phyloP scores from a whole-genome alignment of 306 rosid species.

The Senna tora region DNA sequence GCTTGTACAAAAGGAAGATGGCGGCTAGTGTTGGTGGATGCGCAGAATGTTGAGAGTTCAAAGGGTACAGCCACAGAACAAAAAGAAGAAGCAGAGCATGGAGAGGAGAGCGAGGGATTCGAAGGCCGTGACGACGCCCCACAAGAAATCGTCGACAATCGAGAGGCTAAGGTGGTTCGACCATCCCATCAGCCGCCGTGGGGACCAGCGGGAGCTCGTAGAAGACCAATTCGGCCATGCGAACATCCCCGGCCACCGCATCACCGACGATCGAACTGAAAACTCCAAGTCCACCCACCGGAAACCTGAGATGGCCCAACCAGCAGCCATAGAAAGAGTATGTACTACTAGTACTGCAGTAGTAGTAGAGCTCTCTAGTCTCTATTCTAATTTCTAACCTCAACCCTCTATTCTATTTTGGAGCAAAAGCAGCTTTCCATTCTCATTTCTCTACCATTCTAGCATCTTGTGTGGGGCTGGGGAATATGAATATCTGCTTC shows the following conservation, averaged over 20 bases:
- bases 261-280: conserved; percentile 35
- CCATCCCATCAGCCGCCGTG: conserved; percentile 48
- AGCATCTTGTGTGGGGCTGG: neutral
- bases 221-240: conserved; percentile 39
- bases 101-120: conserved; percentile 79
- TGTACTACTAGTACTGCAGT: too few relatives aligned
- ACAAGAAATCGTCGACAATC: conserved; percentile 72
- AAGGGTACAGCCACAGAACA: conserved; percentile 83
- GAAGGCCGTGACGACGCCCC: conserved; percentile 71
- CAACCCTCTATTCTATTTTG: neutral
- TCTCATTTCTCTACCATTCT: neutral
- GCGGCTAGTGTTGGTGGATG: neutral
- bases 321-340: conserved; percentile 21
- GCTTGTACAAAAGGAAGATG: neutral
- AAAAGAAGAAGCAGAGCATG: conserved; percentile 82
- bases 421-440: neutral
- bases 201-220: conserved; percentile 24
- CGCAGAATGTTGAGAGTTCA: conserved; percentile 6
- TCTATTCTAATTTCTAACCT: too few relatives aligned
- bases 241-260: conserved; percentile 50
- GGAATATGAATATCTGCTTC: neutral
- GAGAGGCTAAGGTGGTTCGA: conserved; percentile 48
- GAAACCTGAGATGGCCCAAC: conserved; percentile 39
- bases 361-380: too few relatives aligned
- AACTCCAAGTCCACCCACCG: conserved; percentile 36